A percentile compares a stretch with the other conserved stretches of the same genome.
Conservation (phyloP, 2,329 filamentous ascomycete genomes). For the Neoscytalidium dimidiatum region DNA sequence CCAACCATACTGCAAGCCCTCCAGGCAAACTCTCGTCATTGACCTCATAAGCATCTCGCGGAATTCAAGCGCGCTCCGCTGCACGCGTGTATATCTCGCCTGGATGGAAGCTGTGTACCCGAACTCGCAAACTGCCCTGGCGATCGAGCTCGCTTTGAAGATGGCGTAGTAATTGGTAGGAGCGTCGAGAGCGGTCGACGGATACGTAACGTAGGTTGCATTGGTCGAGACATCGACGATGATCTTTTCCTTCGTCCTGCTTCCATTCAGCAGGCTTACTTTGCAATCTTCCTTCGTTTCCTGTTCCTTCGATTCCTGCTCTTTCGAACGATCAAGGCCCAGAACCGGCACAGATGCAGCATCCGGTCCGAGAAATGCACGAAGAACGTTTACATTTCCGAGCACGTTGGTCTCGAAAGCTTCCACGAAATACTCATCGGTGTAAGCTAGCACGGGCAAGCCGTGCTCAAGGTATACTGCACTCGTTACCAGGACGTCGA, state of each 20-base stretch:
- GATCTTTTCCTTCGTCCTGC: not conserved
- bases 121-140: not conserved
- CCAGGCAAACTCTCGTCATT: not conserved
- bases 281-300: not conserved
- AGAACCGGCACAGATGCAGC: not conserved
- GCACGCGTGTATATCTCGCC: not conserved
- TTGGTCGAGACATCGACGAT: constrained; percentile 11
- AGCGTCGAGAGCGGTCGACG: constrained; percentile 12
- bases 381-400: constrained; percentile 21
- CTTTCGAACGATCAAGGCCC: constrained; percentile 1
- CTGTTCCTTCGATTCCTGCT: not conserved
- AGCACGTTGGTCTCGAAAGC: constrained; percentile 21
- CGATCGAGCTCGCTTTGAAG: constrained; percentile 14
- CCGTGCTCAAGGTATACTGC: constrained; percentile 12
- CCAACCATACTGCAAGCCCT: constrained; percentile 34
- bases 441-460: constrained; percentile 2
- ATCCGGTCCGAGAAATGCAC: constrained; percentile 20
- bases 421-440: not conserved
- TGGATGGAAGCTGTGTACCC: not conserved
- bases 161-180: constrained; percentile 13
- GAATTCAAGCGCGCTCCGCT: not conserved
- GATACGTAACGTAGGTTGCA: constrained; percentile 1
- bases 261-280: too few relatives aligned
- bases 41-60: not conserved
- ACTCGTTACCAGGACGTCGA: constrained; percentile 22